Evolutionary conservation across 208 protist species (phyloP).

Genomic region (Trichomonas vaginalis): DNA sequence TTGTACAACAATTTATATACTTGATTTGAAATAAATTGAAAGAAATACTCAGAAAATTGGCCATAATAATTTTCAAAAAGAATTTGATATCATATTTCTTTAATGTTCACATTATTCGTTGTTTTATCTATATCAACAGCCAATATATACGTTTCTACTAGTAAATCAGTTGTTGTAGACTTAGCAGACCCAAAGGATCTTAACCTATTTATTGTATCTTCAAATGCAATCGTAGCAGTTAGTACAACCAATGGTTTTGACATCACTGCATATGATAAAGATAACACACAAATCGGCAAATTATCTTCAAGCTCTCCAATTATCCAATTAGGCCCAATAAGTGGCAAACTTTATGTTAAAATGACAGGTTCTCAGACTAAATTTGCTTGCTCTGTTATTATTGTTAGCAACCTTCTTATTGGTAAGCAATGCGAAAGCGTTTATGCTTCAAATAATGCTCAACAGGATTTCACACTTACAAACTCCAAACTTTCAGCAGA

Average conservation of each 20-base stretch:
- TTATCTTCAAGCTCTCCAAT: neutral
- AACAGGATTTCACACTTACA: neutral
- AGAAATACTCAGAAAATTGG: neutral
- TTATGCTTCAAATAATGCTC: neutral
- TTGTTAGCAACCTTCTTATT: neutral
- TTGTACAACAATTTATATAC: neutral
- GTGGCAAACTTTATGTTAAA: neutral
- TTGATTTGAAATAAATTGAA: neutral
- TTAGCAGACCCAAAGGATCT: neutral
- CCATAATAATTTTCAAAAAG: neutral
- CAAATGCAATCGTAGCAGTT: neutral
- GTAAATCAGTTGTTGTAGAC: neutral
- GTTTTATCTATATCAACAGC: neutral
- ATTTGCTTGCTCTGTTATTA: neutral
- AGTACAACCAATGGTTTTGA: neutral
- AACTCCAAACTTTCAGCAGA: neutral
- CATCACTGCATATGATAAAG: neutral
- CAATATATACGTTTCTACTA: neutral
- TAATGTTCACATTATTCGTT: neutral
- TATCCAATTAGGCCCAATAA: neutral
- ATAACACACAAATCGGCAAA: neutral
- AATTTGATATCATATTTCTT: neutral
- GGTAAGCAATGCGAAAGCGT: neutral
- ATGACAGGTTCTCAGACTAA: neutral
- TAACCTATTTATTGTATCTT: neutral